Evolutionary conservation across 2,329 filamentous ascomycete genomes (phyloP).

Genomic region (Curvularia verruculosa): DNA sequence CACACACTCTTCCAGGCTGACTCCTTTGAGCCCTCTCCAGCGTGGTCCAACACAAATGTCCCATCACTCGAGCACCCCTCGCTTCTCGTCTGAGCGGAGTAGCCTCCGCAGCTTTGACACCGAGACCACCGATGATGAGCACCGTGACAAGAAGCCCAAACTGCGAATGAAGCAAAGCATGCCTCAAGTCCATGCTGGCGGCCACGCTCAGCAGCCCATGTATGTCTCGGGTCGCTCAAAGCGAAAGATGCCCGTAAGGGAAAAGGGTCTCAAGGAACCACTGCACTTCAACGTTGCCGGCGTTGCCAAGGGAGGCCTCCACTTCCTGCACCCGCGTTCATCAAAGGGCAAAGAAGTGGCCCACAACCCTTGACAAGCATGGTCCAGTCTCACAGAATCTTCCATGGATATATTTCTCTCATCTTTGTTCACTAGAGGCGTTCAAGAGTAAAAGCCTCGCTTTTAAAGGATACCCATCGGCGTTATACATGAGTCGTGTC

Average conservation of each 20-base stretch:
- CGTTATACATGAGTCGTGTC: slow-evolving; percentile 20
- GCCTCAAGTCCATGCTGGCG: slow-evolving; percentile 35
- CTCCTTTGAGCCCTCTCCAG: slow-evolving; percentile 20
- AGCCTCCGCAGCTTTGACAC: slow-evolving; percentile 48
- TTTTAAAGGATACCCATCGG: slow-evolving; percentile 35
- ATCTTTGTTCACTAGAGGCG: slow-evolving; percentile 19
- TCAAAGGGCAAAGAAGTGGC: slow-evolving; percentile 47
- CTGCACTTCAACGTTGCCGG: slow-evolving; percentile 49
- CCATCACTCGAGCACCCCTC: slow-evolving; percentile 27
- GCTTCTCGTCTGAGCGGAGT: slow-evolving; percentile 44
- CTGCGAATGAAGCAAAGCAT: slow-evolving; percentile 46
- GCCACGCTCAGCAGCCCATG: slow-evolving; percentile 38
- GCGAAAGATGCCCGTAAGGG: slow-evolving; percentile 49
- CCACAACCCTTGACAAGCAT: slow-evolving; percentile 19
- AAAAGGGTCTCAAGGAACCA: slow-evolving; percentile 49
- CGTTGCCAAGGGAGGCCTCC: slow-evolving; percentile 44
- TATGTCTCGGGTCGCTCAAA: slow-evolving; percentile 52
- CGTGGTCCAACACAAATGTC: slow-evolving; percentile 23
- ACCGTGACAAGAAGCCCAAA: slow-evolving; percentile 51
- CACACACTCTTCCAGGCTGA: slow-evolving; percentile 17
- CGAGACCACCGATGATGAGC: slow-evolving; percentile 47
- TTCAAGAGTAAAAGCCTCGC: slow-evolving; percentile 29
- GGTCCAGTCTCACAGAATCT: not conserved
- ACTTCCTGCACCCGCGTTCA: slow-evolving; percentile 41
- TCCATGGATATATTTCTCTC: slow-evolving; percentile 2